Base-by-base conservation (phyloP, 2,329 filamentous ascomycete genomes). In the Chaetomium sp. region DNA sequence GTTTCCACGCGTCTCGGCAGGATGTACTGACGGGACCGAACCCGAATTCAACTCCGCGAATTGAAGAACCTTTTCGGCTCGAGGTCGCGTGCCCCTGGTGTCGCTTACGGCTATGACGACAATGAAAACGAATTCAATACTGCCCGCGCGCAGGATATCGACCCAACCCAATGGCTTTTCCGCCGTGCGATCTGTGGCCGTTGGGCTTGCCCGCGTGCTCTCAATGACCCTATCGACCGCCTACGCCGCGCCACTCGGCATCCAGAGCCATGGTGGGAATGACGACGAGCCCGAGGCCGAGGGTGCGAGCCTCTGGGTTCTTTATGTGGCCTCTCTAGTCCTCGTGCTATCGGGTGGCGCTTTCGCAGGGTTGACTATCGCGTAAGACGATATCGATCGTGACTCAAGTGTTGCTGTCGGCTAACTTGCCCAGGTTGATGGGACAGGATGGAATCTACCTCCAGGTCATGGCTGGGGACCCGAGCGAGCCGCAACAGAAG, bases 401-500 rank as follows among this genome's bases (percentile, higher is more conserved):
- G 10, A 38, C 19, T 13, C 29, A 19, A 58, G 42, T 60, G n/a
- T n/a, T 7, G 19, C 29, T 12, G 16, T 0, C 21, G 23, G 60
- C 71, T 71, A 42, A 70, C 68, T 35, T 47, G 45, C 29, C 19
- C 60, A 84, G 82, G 9, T 75, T 87, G 64, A 87, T 87, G 85
- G 85, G 85, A 61, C 86, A 93, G 80, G 95, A 99, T 80, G 93
- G 96, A 77, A 96, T 98, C 73, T 97, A 99, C 77, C 85, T 99
- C 19, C 95, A 97, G 78, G 95, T 99, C 69, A 90, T 99, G 69
- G 88, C 93, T 59, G 89, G 90, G 49, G 96, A 95, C 61, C 88
- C 90, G 54, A 89, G 92, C 77, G 92, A 90, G 62, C 83, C 88
- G n/a, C 94, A 98, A 78, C 89, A 89, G 73, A 92, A 88, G 74